phyloP scores from a whole-genome alignment of 2,329 filamentous ascomycete species.

The Knoxdaviesia proteae region DNA sequence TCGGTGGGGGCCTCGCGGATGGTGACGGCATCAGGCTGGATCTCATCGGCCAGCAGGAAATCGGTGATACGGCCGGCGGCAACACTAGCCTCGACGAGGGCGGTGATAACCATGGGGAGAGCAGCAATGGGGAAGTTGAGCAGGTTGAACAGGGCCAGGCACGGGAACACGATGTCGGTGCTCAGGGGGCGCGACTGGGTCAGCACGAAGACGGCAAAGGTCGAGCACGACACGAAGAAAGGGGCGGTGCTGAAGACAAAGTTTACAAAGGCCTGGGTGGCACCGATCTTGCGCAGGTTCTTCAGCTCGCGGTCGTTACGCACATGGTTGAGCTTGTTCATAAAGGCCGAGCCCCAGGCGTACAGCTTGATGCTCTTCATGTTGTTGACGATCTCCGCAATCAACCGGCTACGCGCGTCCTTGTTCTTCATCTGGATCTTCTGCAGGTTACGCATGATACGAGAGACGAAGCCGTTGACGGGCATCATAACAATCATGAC shows the following conservation, averaged over 20 bases:
- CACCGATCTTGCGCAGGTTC: conserved; percentile 88
- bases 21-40: conserved; percentile 66
- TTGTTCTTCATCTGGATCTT: conserved; percentile 99
- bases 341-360: conserved; percentile 91
- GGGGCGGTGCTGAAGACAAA: conserved; percentile 97
- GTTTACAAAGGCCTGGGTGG: conserved; percentile 81
- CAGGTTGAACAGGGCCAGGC: conserved; percentile 83
- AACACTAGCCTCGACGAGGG: conserved; percentile 88
- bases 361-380: conserved; percentile 99
- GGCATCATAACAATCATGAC: conserved; percentile 98
- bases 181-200: conserved; percentile 64
- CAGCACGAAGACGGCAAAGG: conserved; percentile 83
- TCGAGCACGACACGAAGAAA: conserved; percentile 92
- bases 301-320: conserved; percentile 91
- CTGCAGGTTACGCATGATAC: conserved; percentile 83
- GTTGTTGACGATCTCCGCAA: conserved; percentile 96
- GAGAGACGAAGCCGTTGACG: conserved; percentile 77
- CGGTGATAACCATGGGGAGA: conserved; percentile 92
- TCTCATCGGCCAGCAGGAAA: conserved; percentile 72
- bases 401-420: conserved; percentile 74
- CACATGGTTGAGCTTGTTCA: conserved; percentile 90
- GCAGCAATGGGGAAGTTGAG: conserved; percentile 88
- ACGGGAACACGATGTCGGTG: conserved; percentile 90
- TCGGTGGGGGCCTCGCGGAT: conserved; percentile 50
- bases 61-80: conserved; percentile 69